These are phyloP conservation scores for Cicer judaicum DNA, from an alignment of 306 rosid species.

Conservation along the genomic window DNA sequence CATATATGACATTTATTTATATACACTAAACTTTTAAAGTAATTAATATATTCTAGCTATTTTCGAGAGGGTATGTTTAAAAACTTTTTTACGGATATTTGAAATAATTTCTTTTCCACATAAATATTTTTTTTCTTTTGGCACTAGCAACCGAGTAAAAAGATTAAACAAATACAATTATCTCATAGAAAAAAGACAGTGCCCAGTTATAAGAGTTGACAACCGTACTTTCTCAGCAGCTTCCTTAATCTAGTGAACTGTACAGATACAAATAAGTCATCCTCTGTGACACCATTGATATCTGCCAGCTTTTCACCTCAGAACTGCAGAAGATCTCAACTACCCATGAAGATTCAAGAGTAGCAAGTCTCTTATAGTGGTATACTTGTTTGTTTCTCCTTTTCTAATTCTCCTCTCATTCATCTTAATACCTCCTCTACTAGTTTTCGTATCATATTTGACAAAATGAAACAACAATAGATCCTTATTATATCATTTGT, in stretches of 20 bases:
- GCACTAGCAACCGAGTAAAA: no score
- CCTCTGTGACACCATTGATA: conserved; percentile 71
- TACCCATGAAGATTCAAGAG: neutral
- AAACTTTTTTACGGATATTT: no score
- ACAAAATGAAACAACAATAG: neutral
- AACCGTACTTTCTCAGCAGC: conserved; percentile 69
- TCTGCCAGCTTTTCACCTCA: conserved; percentile 46
- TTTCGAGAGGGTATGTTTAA: no score
- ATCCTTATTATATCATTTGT: neutral
- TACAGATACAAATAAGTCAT: conserved; percentile 74
- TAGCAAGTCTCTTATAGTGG: neutral
- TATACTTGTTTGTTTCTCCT: neutral
- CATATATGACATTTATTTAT: no score
- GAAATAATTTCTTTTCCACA: no score
- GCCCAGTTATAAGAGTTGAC: no score
- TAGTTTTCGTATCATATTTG: neutral
- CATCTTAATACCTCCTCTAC: neutral
- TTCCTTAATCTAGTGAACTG: conserved; percentile 88
- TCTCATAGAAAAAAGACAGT: no score
- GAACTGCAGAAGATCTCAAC: neutral
- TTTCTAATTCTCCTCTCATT: neutral
- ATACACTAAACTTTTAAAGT: no score
- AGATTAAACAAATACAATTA: no score
- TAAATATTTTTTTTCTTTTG: no score
- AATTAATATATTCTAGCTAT: no score